Base-by-base conservation (phyloP, 2,329 filamentous ascomycete genomes). In the Penicillium sp. region DNA sequence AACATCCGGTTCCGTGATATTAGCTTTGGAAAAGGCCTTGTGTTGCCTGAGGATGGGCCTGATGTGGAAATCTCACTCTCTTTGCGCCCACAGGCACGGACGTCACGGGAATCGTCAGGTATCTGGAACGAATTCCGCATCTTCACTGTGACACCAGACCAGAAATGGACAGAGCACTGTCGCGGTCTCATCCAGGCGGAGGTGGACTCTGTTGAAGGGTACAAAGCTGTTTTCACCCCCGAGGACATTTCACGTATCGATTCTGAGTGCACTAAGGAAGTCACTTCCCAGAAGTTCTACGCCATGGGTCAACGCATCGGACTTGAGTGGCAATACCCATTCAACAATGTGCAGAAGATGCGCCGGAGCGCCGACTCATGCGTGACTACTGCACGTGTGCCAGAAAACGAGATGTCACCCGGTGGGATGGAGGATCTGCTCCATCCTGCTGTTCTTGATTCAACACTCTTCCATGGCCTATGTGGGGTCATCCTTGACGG, bases 51-150 rank as follows among this genome's bases (percentile, higher is more conserved):
- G 21, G 51, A 55, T 5, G 15, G 11, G 0, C 45, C 51, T 9
- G 51, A 55, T 17, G 45, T 50, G 3, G 58, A 60, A 23, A 56
- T 60, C 19, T 48, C 46, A 15, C 31, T 60, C 1, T 55, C 51
- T 3, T 9, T 60, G 11, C 58, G 58, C 7, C 58, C 57, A 21
- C 57, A 59, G 11, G 50, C 57, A 11, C 44, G 57, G 6, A 59
- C 58, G 1, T 54, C 57, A 1, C 50, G 57, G 7, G 57, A 60
- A 30, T 60, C 57, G 5, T 60, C 58, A 3, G 26, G 47, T 45
- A 35, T 44, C n/a, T 60, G 51, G 51, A 45, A 60, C 31, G 58
- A 56, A 29, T 60, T 56, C 45, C 58, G 51, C 19, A 60, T 60
- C 7, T 56, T 60, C 21, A 55, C 58, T 4, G 51, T 56, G 35